Evolutionary conservation across 2,329 filamentous ascomycete genomes (phyloP), one percentile per base, ranked within the genome.

Genomic region (Cercospora sojina): DNA sequence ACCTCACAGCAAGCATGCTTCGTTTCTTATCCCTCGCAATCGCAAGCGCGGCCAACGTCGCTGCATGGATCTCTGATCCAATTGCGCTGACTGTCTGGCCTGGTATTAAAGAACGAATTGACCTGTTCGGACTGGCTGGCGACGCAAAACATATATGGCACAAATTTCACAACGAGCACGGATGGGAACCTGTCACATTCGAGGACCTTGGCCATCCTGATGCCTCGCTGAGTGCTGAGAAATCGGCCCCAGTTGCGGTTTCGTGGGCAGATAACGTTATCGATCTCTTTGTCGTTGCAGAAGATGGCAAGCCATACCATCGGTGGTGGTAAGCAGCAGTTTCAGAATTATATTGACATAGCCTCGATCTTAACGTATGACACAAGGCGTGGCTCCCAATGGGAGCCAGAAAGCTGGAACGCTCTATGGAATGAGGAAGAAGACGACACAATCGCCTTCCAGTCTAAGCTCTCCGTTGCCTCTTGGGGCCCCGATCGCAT

Each of bases 131-230:
- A 12, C 32, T 59, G 20, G 43, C 31, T 18, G 31, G 9, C 13
- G 57, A 41, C 4, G 57, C 20, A 23, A 55, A 25, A 5, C 20
- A 25, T 27, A 16, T 59, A 18, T 59, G 57, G 57, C 57, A 59
- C 35, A 59, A 59, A 12, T 59, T 38, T 7, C 57, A 59, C 57
- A 59, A 59, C 32, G 57, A 59, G 18, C 23, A 23, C 6, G 57
- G 57, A 2, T 59, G 57, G 57, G 57, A 59, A 7, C 57, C 57
- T 25, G 35, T 4, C 2, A 18, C 3, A 3, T 25, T 59, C 35
- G 57, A 59, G 31, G n/a, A 27, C 35, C 32, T 59, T 7, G 10
- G 57, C 12, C 5, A 12, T 4, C 57, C 57, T 32, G 57, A 43
- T 41, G 32, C 57, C 16, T 16, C 8, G 23, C 18, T 59, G 20